Conservation (phyloP, 176 grass and related monocot genomes). For the Melocanna baccifera region DNA sequence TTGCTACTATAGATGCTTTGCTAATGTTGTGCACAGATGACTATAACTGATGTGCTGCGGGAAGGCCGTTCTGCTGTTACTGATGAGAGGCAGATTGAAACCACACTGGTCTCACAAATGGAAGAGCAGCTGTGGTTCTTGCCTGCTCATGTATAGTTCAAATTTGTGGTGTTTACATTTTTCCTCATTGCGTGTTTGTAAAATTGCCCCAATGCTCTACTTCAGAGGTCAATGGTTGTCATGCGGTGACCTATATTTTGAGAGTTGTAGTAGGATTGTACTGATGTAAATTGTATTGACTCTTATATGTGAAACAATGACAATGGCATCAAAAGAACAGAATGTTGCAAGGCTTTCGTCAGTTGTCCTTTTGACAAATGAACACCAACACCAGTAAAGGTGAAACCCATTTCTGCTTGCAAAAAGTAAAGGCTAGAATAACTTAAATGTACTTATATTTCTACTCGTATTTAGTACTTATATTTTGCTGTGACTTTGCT, state of each 20-base stretch:
- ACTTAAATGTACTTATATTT: neutral
- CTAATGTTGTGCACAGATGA: constrained; percentile 22
- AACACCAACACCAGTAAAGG: neutral
- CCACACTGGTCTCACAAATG: constrained; percentile 20
- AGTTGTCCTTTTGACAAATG: neutral
- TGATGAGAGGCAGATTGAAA: constrained; percentile 16
- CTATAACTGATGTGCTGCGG: constrained; percentile 29
- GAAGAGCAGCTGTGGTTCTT: neutral
- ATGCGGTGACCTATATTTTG: constrained; percentile 7
- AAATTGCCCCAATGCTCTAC: neutral
- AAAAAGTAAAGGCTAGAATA: neutral
- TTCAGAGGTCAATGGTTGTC: constrained; percentile 10
- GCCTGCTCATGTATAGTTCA: constrained; percentile 2
- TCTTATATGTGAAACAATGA: constrained; percentile 14
- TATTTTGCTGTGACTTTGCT: neutral
- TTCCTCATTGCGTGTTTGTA: constrained; percentile 14
- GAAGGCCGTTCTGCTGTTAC: constrained; percentile 20
- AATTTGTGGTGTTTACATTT: constrained; percentile 19
- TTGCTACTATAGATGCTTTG: constrained; percentile 11
- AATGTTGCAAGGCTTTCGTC: constrained; percentile 5
- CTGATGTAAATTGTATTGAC: constrained; percentile 33
- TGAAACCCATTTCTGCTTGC: neutral
- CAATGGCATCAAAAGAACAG: neutral
- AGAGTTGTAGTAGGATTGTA: constrained; percentile 2
- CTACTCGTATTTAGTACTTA: neutral